Evolutionary conservation across 169 alveolate genomes (phyloP).

Genomic region (Plasmodium adleri): DNA sequence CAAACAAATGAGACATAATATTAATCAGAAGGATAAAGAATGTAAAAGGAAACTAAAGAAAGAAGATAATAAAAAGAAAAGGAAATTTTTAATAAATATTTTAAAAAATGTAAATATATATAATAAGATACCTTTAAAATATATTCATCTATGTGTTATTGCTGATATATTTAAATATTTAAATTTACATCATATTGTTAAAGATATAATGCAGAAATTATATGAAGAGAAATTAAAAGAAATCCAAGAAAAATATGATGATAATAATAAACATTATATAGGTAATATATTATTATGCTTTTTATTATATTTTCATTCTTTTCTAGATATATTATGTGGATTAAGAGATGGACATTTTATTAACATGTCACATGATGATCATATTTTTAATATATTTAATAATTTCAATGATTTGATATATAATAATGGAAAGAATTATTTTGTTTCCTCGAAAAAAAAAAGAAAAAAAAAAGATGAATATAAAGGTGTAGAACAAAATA

Average conservation of each 20-base stretch:
- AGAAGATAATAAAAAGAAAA: slow-evolving; percentile 6
- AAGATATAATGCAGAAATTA: slow-evolving; percentile 22
- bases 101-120: slow-evolving; percentile 15
- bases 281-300: slow-evolving; percentile 22
- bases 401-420: slow-evolving; percentile 26
- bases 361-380: neutral
- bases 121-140: slow-evolving; percentile 57
- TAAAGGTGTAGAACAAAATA: neutral
- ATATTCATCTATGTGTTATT: slow-evolving; percentile 62
- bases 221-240: slow-evolving; percentile 45
- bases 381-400: slow-evolving; percentile 31
- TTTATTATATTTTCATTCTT: slow-evolving; percentile 40
- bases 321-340: slow-evolving; percentile 39
- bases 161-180: slow-evolving; percentile 34
- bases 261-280: slow-evolving; percentile 23
- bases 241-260: slow-evolving; percentile 15
- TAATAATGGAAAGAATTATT: neutral
- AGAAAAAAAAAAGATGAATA: neutral
- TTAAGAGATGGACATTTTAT: slow-evolving; percentile 31
- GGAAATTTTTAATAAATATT: slow-evolving; percentile 14
- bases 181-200: slow-evolving; percentile 41
- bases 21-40: neutral
- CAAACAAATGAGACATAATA: no score
- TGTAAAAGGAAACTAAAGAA: neutral
- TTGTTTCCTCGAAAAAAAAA: neutral